These are phyloP conservation scores for Pseudogymnoascus sp. DNA, from an alignment of 2,329 filamentous ascomycete species.

Conservation along the genomic window DNA sequence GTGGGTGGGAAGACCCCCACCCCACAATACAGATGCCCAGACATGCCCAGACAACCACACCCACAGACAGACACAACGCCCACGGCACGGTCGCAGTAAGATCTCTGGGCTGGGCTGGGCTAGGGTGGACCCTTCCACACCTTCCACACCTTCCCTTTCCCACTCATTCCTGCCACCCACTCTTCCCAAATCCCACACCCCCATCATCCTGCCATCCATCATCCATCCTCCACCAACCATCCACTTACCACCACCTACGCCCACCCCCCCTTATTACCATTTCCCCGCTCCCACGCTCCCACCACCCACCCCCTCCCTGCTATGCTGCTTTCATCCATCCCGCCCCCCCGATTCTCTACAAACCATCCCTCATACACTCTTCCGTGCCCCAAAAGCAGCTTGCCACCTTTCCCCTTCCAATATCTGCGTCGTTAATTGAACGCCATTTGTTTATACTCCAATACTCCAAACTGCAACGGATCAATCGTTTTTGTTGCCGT, in stretches of 20 bases:
- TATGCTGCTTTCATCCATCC: neutral
- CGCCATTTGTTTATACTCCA: neutral
- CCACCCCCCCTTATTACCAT: neutral
- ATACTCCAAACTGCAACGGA: neutral
- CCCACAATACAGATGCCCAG: neutral
- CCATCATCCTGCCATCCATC: too few species aligned
- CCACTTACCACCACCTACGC: too few species aligned
- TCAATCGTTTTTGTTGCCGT: neutral
- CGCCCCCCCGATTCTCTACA: neutral
- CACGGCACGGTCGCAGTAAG: neutral
- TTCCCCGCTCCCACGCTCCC: neutral
- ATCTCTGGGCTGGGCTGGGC: neutral
- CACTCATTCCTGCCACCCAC: neutral
- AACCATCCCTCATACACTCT: slow-evolving; percentile 1
- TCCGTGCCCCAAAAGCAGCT: neutral
- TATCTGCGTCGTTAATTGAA: neutral
- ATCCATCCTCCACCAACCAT: too few species aligned
- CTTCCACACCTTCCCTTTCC: neutral
- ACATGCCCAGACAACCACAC: neutral
- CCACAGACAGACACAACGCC: neutral
- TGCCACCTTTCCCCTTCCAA: slow-evolving; percentile 1
- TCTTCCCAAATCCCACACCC: too few species aligned
- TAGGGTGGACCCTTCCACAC: neutral
- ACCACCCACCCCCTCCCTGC: neutral
- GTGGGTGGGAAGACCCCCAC: too few species aligned